Conservation (phyloP, 208 protist species). For the Trypanosoma boissoni region DNA sequence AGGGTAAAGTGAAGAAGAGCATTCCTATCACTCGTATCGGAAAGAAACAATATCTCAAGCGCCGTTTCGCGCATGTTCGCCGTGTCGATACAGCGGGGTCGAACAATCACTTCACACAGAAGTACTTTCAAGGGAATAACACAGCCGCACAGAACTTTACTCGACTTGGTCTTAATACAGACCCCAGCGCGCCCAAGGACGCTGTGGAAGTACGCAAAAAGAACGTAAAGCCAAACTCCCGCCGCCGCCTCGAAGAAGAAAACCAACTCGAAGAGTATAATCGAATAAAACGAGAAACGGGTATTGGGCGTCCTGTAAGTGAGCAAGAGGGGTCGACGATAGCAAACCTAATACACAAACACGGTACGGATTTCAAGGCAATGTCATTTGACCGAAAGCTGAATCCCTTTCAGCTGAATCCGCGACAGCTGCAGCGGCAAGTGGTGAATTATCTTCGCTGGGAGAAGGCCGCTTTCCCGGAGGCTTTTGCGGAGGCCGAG, state of each 20-base stretch:
- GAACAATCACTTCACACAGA: constrained; percentile 79
- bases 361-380: constrained; percentile 75
- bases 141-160: constrained; percentile 81
- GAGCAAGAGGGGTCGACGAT: constrained; percentile 78
- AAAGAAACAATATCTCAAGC: constrained; percentile 82
- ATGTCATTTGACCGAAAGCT: constrained; percentile 80
- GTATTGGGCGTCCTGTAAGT: constrained; percentile 61
- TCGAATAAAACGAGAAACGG: constrained; percentile 24
- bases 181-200: constrained; percentile 46
- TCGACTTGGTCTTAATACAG: constrained; percentile 59
- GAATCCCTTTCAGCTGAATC: constrained; percentile 86
- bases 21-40: constrained; percentile 85
- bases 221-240: constrained; percentile 38
- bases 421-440: constrained; percentile 78
- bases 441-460: constrained; percentile 80
- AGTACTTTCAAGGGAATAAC: constrained; percentile 63
- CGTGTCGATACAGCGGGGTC: constrained; percentile 64
- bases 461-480: constrained; percentile 77
- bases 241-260: constrained; percentile 53
- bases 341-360: constrained; percentile 57
- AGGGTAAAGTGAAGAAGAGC: constrained; percentile 82
- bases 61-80: constrained; percentile 75
- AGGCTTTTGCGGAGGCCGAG: constrained; percentile 66
- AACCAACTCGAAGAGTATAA: constrained; percentile 32
- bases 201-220: constrained; percentile 42